Evolutionary conservation across 1,284 basidiomycete genomes (phyloP).

Genomic region (Cronartium quercuum): DNA sequence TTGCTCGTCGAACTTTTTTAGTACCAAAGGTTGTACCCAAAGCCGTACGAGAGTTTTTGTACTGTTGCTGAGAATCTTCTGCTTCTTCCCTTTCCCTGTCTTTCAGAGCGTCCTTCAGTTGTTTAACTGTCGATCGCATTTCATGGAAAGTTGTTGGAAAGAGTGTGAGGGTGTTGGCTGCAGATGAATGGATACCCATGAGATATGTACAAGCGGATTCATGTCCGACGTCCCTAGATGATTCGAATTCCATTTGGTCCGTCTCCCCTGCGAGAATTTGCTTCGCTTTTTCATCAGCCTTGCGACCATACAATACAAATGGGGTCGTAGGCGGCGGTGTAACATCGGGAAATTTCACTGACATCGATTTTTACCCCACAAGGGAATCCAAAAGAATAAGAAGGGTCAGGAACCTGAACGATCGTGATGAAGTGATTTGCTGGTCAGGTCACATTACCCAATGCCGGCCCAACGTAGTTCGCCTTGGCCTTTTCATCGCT

Average conservation of each 20-base stretch:
- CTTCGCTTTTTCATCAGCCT: not conserved
- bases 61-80: not conserved
- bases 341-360: constrained; percentile 31
- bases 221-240: not conserved
- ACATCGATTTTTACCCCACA: not conserved
- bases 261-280: constrained; percentile 2
- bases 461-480: constrained; percentile 5
- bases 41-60: constrained; percentile 45
- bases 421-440: not conserved
- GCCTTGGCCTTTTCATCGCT: constrained; percentile 3
- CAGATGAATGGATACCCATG: not conserved
- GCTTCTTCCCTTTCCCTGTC: not conserved
- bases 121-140: constrained; percentile 19
- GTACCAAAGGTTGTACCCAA: constrained; percentile 87
- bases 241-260: constrained; percentile 1
- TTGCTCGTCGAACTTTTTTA: constrained; percentile 78
- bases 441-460: constrained; percentile 11
- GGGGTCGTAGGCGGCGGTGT: not conserved
- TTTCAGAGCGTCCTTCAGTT: not conserved
- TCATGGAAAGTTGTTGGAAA: constrained; percentile 19
- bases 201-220: constrained; percentile 3
- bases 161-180: constrained; percentile 1
- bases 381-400: not conserved
- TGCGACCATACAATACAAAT: constrained; percentile 12
- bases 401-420: not conserved